Evolutionary conservation across 805 yeast genomes (phyloP).

Genomic region (Kuraishia molischiana): DNA sequence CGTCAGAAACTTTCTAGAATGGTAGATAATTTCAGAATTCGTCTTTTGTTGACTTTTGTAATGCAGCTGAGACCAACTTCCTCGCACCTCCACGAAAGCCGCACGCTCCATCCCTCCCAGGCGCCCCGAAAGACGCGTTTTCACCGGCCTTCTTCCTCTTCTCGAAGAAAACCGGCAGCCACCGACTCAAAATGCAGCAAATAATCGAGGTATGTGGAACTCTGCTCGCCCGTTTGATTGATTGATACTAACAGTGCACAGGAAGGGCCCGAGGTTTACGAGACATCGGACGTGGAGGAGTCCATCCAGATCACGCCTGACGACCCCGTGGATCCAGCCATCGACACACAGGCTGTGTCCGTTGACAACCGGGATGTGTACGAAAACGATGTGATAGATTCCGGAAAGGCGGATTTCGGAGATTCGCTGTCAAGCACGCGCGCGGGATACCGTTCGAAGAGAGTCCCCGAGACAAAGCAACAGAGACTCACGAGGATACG

Average conservation of each 20-base stretch:
- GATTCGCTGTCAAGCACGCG: background rate
- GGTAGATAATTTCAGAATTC: conserved; percentile 1
- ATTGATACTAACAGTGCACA: too few relatives aligned
- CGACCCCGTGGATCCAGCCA: background rate
- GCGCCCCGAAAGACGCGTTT: background rate
- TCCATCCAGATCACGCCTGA: background rate
- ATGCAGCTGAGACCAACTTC: too few relatives aligned
- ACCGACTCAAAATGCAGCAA: too few relatives aligned
- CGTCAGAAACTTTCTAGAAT: conserved; percentile 16
- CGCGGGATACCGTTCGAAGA: background rate
- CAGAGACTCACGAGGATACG: conserved; percentile 1
- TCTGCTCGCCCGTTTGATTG: too few relatives aligned
- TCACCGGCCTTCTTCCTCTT: too few relatives aligned
- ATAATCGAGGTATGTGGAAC: too few relatives aligned
- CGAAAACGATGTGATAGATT: background rate
- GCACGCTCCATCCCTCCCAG: background rate
- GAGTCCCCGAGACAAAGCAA: background rate
- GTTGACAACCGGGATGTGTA: background rate
- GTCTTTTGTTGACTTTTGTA: background rate
- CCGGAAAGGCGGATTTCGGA: background rate
- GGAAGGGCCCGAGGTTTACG: conserved; percentile 1
- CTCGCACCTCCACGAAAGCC: too few relatives aligned
- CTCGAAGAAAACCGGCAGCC: too few relatives aligned
- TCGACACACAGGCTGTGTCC: background rate
- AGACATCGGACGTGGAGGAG: background rate